Conservation (phyloP, 257 asterid genomes). For the Solanum rostratum region DNA sequence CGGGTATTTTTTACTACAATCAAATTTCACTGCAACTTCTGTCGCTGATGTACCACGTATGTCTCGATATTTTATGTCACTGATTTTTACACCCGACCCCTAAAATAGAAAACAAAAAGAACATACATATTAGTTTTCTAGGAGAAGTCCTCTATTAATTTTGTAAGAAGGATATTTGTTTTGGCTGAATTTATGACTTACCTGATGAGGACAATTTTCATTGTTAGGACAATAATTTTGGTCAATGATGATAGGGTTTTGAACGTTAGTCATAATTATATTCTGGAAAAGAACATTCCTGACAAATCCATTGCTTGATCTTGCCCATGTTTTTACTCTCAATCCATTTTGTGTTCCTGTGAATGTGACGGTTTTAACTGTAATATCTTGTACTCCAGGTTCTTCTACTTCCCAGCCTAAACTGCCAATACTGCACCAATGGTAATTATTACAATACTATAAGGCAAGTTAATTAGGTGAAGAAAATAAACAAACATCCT, state of each 20-base stretch:
- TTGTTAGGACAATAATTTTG: neutral
- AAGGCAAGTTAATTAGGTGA: neutral
- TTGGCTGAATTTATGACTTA: neutral
- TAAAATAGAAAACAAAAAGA: neutral
- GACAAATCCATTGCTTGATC: neutral
- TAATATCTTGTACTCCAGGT: neutral
- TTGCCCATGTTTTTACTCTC: conserved; percentile 3
- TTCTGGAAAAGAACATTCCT: neutral
- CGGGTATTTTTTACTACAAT: neutral
- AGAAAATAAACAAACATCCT: neutral
- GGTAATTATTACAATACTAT: neutral
- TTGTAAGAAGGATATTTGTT: too few species aligned
- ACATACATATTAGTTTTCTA: neutral
- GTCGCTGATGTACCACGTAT: neutral
- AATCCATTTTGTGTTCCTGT: neutral
- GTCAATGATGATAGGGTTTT: neutral
- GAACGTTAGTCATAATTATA: neutral
- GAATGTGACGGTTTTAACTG: neutral
- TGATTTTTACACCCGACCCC: neutral
- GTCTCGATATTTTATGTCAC: neutral
- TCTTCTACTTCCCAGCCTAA: neutral
- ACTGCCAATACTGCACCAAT: neutral
- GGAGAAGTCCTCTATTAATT: neutral
- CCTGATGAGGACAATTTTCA: neutral
- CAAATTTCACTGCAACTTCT: neutral